phyloP scores from a whole-genome alignment of 352 stramenopile genomes.

The Phytophthora citricola region DNA sequence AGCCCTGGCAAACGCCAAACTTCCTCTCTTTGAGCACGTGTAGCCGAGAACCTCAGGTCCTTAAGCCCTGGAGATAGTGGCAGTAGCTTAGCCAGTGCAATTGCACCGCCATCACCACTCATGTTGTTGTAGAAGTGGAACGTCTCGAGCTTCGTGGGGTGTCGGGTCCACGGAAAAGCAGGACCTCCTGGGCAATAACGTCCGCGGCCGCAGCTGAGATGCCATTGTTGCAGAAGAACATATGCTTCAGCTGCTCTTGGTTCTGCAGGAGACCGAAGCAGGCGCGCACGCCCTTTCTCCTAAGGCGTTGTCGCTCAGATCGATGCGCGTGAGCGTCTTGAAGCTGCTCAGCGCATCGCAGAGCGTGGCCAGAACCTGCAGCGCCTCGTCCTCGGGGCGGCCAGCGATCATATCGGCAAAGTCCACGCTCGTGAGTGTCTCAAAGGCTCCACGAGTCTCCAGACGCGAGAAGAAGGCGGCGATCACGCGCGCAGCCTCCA shows the following conservation, averaged over 20 bases:
- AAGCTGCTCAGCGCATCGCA: conserved; percentile 72
- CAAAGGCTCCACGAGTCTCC: conserved; percentile 56
- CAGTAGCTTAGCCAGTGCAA: conserved; percentile 88
- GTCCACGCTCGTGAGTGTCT: conserved; percentile 74
- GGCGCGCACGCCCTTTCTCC: conserved; percentile 92
- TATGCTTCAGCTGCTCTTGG: conserved; percentile 79
- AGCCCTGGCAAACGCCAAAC: conserved; percentile 86
- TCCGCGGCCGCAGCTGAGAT: conserved; percentile 90
- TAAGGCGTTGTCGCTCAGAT: conserved; percentile 96
- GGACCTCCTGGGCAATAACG: conserved; percentile 88
- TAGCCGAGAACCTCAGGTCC: conserved; percentile 95
- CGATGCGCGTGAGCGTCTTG: conserved; percentile 83
- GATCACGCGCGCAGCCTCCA: conserved; percentile 79
- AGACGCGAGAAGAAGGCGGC: conserved; percentile 73
- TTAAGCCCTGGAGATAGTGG: conserved; percentile 83
- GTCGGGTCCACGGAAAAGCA: conserved; percentile 77
- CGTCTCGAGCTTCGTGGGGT: conserved; percentile 84
- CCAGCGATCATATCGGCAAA: conserved; percentile 91
- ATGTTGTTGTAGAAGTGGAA: conserved; percentile 99
- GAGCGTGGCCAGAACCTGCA: conserved; percentile 83
- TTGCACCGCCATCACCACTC: conserved; percentile 93
- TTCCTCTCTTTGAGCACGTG: conserved; percentile 86
- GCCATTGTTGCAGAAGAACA: conserved; percentile 96
- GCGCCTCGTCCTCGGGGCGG: conserved; percentile 80
- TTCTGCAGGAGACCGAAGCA: conserved; percentile 87